These are phyloP conservation scores for Arabidopsis lyrata DNA, from an alignment of 441 rosid genomes.

Conservation along the genomic window DNA sequence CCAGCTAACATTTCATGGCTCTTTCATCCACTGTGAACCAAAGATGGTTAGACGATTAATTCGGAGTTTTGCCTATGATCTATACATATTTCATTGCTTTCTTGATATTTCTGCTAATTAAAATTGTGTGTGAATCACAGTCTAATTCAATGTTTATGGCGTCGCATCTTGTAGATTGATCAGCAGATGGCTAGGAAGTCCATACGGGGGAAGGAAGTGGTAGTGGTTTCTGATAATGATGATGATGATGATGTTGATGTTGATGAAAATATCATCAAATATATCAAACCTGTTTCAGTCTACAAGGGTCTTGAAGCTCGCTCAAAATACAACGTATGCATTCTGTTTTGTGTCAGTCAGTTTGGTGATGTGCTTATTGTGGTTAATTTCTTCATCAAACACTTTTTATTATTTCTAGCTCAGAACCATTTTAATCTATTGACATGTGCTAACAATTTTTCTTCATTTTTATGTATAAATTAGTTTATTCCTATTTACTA, in stretches of 20 bases:
- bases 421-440: not conserved
- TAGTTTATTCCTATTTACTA: not conserved
- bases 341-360: not conserved
- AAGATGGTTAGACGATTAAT: not conserved
- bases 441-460: not conserved
- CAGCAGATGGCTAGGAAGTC: conserved; percentile 69
- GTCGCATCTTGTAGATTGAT: conserved; percentile 39
- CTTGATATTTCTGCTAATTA: not conserved
- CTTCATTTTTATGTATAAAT: not conserved
- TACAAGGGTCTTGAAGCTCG: conserved; percentile 56
- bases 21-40: conserved; percentile 1
- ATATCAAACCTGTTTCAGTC: conserved; percentile 59
- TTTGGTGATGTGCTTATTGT: not conserved
- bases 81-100: not conserved
- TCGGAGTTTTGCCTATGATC: conserved; percentile 7
- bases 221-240: conserved; percentile 40
- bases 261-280: conserved; percentile 43
- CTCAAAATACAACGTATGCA: conserved; percentile 51
- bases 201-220: conserved; percentile 42
- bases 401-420: not conserved
- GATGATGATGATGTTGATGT: conserved; percentile 25
- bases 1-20: conserved; percentile 4
- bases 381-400: not conserved
- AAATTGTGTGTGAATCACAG: not conserved
- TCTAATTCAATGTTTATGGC: conserved; percentile 21